These are phyloP conservation scores for Fusarium coicis DNA, from an alignment of 2,329 filamentous ascomycete species.

Conservation along the genomic window DNA sequence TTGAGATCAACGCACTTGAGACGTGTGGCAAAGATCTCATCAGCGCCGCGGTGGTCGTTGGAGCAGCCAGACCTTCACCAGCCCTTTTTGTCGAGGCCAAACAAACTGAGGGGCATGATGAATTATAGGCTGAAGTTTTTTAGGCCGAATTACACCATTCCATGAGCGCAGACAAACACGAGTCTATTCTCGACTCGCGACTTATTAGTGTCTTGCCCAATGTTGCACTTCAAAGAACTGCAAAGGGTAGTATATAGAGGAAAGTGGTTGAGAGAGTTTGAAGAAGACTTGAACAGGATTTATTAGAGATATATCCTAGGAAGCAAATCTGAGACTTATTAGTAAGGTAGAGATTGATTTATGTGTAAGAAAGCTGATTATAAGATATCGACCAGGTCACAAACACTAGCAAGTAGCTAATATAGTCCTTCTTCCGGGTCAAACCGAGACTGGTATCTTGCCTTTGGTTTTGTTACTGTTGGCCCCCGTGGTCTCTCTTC, in stretches of 20 bases:
- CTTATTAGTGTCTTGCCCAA: background rate
- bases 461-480: background rate
- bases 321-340: rapidly evolving
- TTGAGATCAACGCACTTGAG: background rate
- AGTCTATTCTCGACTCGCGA: background rate
- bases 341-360: too few relatives aligned
- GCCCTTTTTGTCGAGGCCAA: background rate
- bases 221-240: background rate
- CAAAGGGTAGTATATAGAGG: background rate
- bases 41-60: background rate
- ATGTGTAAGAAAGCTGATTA: too few relatives aligned
- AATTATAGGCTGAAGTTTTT: background rate
- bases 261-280: background rate
- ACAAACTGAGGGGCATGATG: background rate
- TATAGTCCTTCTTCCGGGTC: background rate
- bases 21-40: background rate
- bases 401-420: background rate
- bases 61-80: background rate
- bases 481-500: background rate
- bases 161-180: background rate
- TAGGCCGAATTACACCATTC: background rate
- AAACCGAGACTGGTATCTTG: background rate
- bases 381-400: too few relatives aligned
- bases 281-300: background rate
- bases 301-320: background rate